A percentile compares a stretch with the other conserved stretches of the same genome.
Evolutionary conservation across 2,329 filamentous ascomycete genomes (phyloP).

Genomic region (Colletotrichum sojae): DNA sequence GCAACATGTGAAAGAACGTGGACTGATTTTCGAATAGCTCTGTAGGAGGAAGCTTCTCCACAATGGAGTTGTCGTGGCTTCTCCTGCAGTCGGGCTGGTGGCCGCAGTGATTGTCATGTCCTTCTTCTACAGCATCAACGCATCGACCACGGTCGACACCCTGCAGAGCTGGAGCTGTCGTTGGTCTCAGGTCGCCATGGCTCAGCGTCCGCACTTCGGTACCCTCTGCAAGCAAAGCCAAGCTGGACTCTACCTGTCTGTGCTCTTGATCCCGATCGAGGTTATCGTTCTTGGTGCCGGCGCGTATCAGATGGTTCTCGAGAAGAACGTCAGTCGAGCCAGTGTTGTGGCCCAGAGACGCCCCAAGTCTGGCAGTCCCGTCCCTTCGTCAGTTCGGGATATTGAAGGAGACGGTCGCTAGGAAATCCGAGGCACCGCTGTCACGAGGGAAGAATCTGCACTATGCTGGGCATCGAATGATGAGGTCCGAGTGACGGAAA

Average conservation of each 20-base stretch:
- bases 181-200: constrained; percentile 69
- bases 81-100: constrained; percentile 50
- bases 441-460: neutral
- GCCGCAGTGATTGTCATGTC: constrained; percentile 66
- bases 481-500: constrained; percentile 1
- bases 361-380: constrained; percentile 52
- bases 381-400: constrained; percentile 36
- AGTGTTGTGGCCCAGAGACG: constrained; percentile 43
- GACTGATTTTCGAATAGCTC: constrained; percentile 30
- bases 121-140: constrained; percentile 71
- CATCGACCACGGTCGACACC: constrained; percentile 66
- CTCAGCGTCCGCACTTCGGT: constrained; percentile 66
- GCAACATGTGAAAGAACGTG: neutral
- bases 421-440: neutral
- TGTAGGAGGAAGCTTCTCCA: constrained; percentile 20
- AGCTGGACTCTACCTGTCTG: constrained; percentile 66
- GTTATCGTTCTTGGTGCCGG: constrained; percentile 62
- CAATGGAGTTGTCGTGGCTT: constrained; percentile 44
- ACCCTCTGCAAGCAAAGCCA: constrained; percentile 70
- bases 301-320: constrained; percentile 60
- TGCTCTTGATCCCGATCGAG: constrained; percentile 71
- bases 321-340: constrained; percentile 58
- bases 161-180: constrained; percentile 75
- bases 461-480: neutral
- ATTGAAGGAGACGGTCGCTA: constrained; percentile 26